A percentile compares a stretch with the other conserved stretches of the same genome.
phyloP scores from a whole-genome alignment of 805 yeast species.

The Ogataea salicorniae region DNA sequence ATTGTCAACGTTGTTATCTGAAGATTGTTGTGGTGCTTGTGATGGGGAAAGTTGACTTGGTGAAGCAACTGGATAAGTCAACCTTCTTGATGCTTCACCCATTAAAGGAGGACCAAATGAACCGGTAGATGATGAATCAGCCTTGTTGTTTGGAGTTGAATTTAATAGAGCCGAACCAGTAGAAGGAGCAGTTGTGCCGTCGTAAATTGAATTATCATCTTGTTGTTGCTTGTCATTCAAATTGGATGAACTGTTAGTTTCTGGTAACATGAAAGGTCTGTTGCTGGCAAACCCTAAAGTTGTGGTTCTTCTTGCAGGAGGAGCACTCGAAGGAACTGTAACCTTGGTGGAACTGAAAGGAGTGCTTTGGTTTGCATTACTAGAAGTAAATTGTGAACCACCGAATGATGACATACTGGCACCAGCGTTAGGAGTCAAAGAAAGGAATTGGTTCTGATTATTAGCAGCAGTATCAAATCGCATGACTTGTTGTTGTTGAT shows the following conservation, averaged over 20 bases:
- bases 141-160: conserved; percentile 7
- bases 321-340: conserved; percentile 19
- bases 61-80: conserved; percentile 25
- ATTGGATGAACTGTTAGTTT: conserved; percentile 7
- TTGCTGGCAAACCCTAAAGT: conserved; percentile 13
- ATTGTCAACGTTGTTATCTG: conserved; percentile 3
- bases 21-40: conserved; percentile 6
- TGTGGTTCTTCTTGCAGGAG: conserved; percentile 20
- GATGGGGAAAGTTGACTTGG: conserved; percentile 4
- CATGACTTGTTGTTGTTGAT: conserved; percentile 6
- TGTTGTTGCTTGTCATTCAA: conserved; percentile 5
- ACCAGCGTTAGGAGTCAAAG: conserved; percentile 20
- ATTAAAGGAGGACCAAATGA: conserved; percentile 23
- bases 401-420: conserved; percentile 14
- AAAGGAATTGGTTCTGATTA: conserved; percentile 14
- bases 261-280: conserved; percentile 22
- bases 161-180: conserved; percentile 3
- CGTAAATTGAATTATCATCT: conserved; percentile 1
- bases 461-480: conserved; percentile 6
- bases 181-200: neutral
- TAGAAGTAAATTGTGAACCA: conserved; percentile 10
- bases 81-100: conserved; percentile 40
- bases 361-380: conserved; percentile 14
- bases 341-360: conserved; percentile 18
- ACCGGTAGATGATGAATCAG: conserved; percentile 5